A percentile compares a stretch with the other conserved stretches of the same genome.
Evolutionary conservation across 176 grass and related monocot genomes (phyloP).

Genomic region (Oryza longistaminata): DNA sequence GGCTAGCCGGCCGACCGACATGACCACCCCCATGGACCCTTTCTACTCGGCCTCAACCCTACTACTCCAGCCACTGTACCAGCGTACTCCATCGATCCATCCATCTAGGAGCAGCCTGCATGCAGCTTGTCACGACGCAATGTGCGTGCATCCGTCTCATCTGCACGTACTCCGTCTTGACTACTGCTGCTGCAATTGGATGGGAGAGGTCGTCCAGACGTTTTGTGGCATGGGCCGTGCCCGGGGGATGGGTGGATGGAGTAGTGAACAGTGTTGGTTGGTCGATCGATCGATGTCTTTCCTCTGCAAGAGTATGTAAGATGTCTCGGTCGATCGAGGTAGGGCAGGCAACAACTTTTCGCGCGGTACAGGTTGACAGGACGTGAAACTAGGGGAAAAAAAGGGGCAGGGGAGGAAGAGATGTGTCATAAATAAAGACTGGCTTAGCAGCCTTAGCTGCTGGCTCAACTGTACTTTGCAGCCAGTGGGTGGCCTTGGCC

Average conservation of each 20-base stretch:
- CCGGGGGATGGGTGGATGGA: background rate
- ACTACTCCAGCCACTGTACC: background rate
- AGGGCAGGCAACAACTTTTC: constrained; percentile 44
- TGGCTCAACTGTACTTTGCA: constrained; percentile 33
- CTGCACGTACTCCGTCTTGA: too few relatives aligned
- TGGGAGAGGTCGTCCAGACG: background rate
- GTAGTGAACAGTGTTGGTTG: background rate
- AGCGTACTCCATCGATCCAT: too few relatives aligned
- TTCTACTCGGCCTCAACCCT: background rate
- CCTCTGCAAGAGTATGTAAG: background rate
- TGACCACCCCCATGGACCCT: constrained; percentile 11
- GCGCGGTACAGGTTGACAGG: constrained; percentile 48
- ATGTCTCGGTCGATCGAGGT: background rate
- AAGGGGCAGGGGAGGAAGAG: background rate
- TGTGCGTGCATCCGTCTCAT: too few relatives aligned
- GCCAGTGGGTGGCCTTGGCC: background rate
- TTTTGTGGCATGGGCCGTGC: too few relatives aligned
- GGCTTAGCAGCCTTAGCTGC: background rate
- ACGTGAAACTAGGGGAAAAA: constrained; percentile 51
- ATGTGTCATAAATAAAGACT: constrained; percentile 33
- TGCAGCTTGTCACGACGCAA: too few relatives aligned
- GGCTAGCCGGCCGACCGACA: constrained; percentile 23
- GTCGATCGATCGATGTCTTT: background rate
- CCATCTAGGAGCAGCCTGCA: too few relatives aligned
- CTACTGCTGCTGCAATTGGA: too few relatives aligned